Percentiles rank a stretch among this genome's conserved stretches.
Evolutionary conservation across 2,329 filamentous ascomycete genomes (phyloP).

Genomic region (Colletotrichum sp.): DNA sequence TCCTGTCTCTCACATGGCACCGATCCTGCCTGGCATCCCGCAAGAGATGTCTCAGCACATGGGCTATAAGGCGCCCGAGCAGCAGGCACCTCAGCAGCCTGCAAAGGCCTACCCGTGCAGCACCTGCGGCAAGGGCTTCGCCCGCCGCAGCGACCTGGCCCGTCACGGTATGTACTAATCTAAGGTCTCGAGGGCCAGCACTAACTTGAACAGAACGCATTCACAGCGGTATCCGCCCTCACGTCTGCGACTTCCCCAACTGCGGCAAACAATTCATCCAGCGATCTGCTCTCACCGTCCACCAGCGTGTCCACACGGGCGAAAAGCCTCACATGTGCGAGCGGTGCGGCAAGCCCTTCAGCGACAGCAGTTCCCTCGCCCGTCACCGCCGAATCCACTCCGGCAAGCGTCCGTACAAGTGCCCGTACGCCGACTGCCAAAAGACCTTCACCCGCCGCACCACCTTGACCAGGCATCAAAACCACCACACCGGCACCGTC

Average conservation of each 20-base stretch:
- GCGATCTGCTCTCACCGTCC: constrained; percentile 91
- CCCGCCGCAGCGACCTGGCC: constrained; percentile 89
- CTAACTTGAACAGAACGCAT: constrained; percentile 76
- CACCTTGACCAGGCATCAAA: constrained; percentile 93
- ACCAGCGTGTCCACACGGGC: constrained; percentile 93
- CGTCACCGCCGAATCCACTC: constrained; percentile 94
- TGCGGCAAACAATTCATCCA: constrained; percentile 99
- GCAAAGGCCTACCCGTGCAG: constrained; percentile 71
- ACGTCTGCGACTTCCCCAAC: constrained; percentile 86
- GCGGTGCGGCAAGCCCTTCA: constrained; percentile 96
- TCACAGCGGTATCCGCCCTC: constrained; percentile 87
- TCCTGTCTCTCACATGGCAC: constrained; percentile 34
- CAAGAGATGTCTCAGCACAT: constrained; percentile 32
- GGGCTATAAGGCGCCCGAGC: constrained; percentile 23
- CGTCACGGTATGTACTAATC: constrained; percentile 78
- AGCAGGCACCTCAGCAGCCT: constrained; percentile 16
- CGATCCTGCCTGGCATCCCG: constrained; percentile 47
- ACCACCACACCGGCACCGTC: constrained; percentile 92
- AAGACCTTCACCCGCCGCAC: constrained; percentile 98
- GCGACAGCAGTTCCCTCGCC: constrained; percentile 92
- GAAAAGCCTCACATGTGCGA: constrained; percentile 99
- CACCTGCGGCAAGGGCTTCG: constrained; percentile 90
- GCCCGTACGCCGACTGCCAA: constrained; percentile 95
- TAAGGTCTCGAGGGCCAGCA: neutral
- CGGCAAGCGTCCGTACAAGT: constrained; percentile 95